These are phyloP conservation scores for Beauveria bassiana DNA, from an alignment of 2,329 filamentous ascomycete species.

Conservation along the genomic window DNA sequence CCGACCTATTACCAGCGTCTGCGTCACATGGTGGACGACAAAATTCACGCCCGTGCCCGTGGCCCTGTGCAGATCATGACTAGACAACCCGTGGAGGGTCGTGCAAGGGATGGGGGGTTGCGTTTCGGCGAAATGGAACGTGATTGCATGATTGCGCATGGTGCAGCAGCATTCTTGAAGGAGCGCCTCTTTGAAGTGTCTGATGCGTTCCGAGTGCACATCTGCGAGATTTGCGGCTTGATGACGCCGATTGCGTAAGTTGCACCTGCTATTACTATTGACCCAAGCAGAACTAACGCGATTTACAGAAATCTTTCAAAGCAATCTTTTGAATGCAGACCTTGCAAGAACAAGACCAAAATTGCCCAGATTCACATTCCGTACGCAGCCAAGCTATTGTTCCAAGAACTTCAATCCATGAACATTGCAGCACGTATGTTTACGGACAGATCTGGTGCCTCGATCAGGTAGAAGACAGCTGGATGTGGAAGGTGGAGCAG, in stretches of 20 bases:
- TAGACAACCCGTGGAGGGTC: constrained; percentile 93
- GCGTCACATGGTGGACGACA: constrained; percentile 99
- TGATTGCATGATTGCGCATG: constrained; percentile 99
- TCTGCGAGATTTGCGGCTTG: constrained; percentile 96
- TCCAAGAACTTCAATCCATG: constrained; percentile 97
- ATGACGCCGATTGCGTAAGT: constrained; percentile 99
- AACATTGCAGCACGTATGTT: constrained; percentile 98
- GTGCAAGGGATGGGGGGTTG: constrained; percentile 92
- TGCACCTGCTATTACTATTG: constrained; percentile 1
- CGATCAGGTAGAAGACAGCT: constrained; percentile 46
- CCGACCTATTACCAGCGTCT: constrained; percentile 98
- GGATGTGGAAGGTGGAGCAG: neutral
- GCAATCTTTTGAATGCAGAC: constrained; percentile 90
- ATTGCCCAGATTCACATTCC: constrained; percentile 98
- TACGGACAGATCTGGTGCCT: constrained; percentile 72
- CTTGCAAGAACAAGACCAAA: constrained; percentile 98
- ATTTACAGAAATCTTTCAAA: constrained; percentile 74
- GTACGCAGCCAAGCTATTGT: constrained; percentile 94
- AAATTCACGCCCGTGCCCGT: constrained; percentile 97
- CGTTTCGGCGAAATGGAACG: constrained; percentile 99
- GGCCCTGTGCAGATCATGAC: constrained; percentile 97
- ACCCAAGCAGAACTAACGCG: constrained; percentile 24
- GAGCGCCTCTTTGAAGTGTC: constrained; percentile 96
- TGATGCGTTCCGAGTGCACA: constrained; percentile 94
- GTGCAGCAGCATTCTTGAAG: constrained; percentile 92